phyloP scores from a whole-genome alignment of 352 stramenopile species.

The Salisapilia sapeloensis region DNA sequence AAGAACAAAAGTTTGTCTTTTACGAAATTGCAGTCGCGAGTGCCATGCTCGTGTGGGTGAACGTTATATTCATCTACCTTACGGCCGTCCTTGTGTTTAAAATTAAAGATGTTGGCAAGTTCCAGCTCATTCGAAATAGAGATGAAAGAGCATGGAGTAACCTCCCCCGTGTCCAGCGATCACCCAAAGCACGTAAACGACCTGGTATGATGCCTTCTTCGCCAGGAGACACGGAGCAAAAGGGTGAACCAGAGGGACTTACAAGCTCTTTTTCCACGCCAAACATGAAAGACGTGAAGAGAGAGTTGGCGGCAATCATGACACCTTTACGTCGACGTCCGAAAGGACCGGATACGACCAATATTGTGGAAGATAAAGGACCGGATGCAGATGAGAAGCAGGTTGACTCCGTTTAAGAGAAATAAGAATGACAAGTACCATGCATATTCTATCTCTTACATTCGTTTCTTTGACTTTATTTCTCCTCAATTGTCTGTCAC shows the following conservation, averaged over 20 bases:
- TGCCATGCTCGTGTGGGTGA: slow-evolving; percentile 73
- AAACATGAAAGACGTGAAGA: no score
- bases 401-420: background rate
- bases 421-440: background rate
- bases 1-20: slow-evolving; percentile 73
- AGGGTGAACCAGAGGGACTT: background rate
- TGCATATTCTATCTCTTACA: no score
- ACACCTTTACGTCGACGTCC: no score
- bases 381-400: background rate
- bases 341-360: no score
- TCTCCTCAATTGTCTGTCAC: no score
- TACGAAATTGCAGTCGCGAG: slow-evolving; percentile 77
- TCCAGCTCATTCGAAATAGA: slow-evolving; percentile 62
- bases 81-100: slow-evolving; percentile 80
- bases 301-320: no score
- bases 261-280: background rate
- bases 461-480: no score
- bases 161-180: slow-evolving; percentile 48
- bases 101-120: slow-evolving; percentile 75
- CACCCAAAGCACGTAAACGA: no score
- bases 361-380: no score
- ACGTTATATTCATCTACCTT: slow-evolving; percentile 79
- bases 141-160: slow-evolving; percentile 71
- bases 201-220: no score
- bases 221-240: no score